Percentiles rank a stretch among this genome's conserved stretches.
These are phyloP conservation scores for Alternaria gansuensis DNA, from an alignment of 2,329 filamentous ascomycete species.

Conservation along the genomic window DNA sequence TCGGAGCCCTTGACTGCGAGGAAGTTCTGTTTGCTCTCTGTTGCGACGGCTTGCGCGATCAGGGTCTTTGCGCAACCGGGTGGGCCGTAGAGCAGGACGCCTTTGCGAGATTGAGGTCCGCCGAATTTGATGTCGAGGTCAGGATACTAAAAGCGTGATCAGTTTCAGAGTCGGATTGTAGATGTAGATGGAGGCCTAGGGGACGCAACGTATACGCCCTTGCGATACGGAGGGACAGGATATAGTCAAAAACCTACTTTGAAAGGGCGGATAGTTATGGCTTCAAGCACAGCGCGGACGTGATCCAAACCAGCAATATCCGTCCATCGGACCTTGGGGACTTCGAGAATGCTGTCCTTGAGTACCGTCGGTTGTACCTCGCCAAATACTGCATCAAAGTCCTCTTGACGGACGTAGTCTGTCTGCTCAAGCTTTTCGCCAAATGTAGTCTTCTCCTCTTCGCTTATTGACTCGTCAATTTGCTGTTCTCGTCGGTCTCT, in stretches of 20 bases:
- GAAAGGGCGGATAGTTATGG: slow-evolving; percentile 67
- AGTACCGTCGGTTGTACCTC: slow-evolving; percentile 83
- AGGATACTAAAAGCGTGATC: slow-evolving; percentile 38
- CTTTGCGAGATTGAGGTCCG: slow-evolving; percentile 68
- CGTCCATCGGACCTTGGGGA: slow-evolving; percentile 83
- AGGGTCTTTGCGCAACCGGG: slow-evolving; percentile 96
- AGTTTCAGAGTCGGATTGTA: slow-evolving; percentile 1
- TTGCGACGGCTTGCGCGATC: slow-evolving; percentile 88
- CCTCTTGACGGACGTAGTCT: slow-evolving; percentile 52
- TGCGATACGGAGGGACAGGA: not conserved
- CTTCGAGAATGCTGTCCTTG: slow-evolving; percentile 87
- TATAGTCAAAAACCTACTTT: slow-evolving; percentile 54
- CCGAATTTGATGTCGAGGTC: slow-evolving; percentile 50
- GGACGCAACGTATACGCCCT: not conserved
- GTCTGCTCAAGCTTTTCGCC: slow-evolving; percentile 27
- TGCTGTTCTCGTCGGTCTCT: slow-evolving; percentile 49
- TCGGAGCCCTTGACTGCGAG: slow-evolving; percentile 93
- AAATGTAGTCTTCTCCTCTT: slow-evolving; percentile 37
- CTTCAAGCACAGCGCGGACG: slow-evolving; percentile 70
- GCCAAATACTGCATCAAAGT: slow-evolving; percentile 72
- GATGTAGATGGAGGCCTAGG: not conserved
- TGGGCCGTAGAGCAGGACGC: slow-evolving; percentile 87
- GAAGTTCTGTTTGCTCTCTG: slow-evolving; percentile 91
- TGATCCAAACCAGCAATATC: slow-evolving; percentile 87
- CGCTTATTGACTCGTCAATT: slow-evolving; percentile 28